These are phyloP conservation scores for Sextonia rubra DNA, from an alignment of 164 flowering plant species.

Conservation along the genomic window DNA sequence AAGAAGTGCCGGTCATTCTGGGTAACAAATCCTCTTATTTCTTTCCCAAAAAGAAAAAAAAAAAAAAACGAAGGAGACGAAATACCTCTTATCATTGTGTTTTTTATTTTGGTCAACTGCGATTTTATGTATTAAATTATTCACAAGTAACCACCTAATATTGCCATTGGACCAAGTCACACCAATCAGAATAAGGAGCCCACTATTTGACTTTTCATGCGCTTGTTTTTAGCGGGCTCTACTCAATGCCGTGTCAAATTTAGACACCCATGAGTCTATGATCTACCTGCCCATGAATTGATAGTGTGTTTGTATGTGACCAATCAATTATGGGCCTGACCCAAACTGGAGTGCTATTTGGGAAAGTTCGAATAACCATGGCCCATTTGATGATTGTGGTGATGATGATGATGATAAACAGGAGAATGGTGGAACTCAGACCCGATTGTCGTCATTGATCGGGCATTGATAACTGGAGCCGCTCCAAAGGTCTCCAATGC, in stretches of 20 bases:
- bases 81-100: no score
- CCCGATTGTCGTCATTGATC: conserved; percentile 62
- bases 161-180: neutral
- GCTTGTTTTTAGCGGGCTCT: no score
- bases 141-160: neutral
- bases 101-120: neutral
- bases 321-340: no score
- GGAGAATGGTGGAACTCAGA: conserved; percentile 98
- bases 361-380: no score
- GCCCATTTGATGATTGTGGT: neutral
- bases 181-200: neutral
- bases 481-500: conserved; percentile 85
- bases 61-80: no score
- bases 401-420: conserved; percentile 18
- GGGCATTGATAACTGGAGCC: conserved; percentile 70
- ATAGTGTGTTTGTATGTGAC: no score
- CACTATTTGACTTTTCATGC: neutral
- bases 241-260: neutral
- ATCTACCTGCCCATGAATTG: no score
- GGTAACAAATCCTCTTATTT: conserved; percentile 40
- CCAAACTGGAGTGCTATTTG: no score
- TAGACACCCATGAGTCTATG: no score
- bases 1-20: conserved; percentile 61
- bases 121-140: neutral
- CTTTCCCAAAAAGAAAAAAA: no score